Percentiles rank a stretch among this genome's conserved stretches.
Evolutionary conservation across 2,329 filamentous ascomycete species (phyloP).

Genomic region (Paecilomyces fulvus): DNA sequence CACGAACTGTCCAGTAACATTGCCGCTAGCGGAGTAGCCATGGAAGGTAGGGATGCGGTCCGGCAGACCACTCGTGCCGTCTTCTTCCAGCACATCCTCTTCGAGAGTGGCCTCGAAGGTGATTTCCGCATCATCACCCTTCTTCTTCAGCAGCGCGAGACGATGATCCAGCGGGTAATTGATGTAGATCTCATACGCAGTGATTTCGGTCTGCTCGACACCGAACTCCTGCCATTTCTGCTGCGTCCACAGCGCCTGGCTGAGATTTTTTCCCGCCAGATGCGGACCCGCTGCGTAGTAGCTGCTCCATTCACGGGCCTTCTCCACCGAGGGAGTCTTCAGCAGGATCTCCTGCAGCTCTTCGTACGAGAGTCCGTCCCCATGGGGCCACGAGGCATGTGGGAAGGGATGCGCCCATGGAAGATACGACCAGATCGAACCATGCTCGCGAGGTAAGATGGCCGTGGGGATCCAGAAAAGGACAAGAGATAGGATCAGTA

Average conservation of each 20-base stretch:
- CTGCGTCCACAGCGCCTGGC: conserved; percentile 67
- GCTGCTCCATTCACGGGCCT: conserved; percentile 61
- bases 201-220: conserved; percentile 48
- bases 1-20: conserved; percentile 79
- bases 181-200: conserved; percentile 66
- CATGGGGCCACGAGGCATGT: conserved; percentile 32
- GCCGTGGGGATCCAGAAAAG: conserved; percentile 35
- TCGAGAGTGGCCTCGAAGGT: conserved; percentile 72
- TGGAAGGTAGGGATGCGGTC: conserved; percentile 84
- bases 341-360: conserved; percentile 48
- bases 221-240: conserved; percentile 67
- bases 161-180: conserved; percentile 69
- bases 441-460: conserved; percentile 29
- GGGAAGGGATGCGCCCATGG: conserved; percentile 32
- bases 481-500: conserved; percentile 30
- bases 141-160: conserved; percentile 54
- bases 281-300: conserved; percentile 73
- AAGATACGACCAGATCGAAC: conserved; percentile 31
- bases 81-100: conserved; percentile 77
- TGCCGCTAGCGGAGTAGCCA: conserved; percentile 85
- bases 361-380: conserved; percentile 43
- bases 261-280: conserved; percentile 68
- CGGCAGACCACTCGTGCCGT: conserved; percentile 64
- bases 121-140: conserved; percentile 40
- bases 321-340: conserved; percentile 45